These are phyloP conservation scores for Colletotrichum gloeosporioides DNA, from an alignment of 2,329 filamentous ascomycete genomes.

Conservation along the genomic window DNA sequence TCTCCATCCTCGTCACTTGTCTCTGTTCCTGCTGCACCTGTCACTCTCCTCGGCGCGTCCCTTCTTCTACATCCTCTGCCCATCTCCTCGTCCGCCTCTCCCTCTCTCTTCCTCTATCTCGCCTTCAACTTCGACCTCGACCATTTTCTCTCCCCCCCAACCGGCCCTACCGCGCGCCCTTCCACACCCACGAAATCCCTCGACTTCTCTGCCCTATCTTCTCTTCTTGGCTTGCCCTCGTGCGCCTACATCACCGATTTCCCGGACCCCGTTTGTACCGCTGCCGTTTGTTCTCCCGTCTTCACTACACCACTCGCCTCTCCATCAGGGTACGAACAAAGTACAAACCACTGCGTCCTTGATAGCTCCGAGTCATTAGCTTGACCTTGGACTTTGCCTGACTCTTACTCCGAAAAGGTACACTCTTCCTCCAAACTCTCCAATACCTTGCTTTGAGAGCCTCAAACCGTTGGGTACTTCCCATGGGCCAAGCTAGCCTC, in stretches of 20 bases:
- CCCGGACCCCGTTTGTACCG: background rate
- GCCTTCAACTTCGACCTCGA: background rate
- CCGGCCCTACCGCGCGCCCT: background rate
- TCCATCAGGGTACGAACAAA: slow-evolving; percentile 1
- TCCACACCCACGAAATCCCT: slow-evolving; percentile 9
- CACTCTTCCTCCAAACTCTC: slow-evolving; percentile 3
- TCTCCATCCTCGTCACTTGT: slow-evolving; percentile 20
- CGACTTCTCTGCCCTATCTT: slow-evolving; percentile 6
- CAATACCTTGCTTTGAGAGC: background rate
- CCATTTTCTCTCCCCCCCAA: background rate
- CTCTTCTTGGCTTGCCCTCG: background rate
- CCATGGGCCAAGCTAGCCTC: background rate
- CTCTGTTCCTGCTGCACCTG: slow-evolving; percentile 2
- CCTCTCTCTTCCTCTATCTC: background rate
- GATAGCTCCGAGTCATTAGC: slow-evolving; percentile 25
- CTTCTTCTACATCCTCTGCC: slow-evolving; percentile 18
- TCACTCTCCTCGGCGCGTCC: slow-evolving; percentile 19
- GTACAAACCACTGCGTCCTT: slow-evolving; percentile 4
- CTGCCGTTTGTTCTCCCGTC: slow-evolving; percentile 2
- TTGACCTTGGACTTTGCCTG: slow-evolving; percentile 25
- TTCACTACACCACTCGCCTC: background rate
- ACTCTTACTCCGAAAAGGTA: slow-evolving; percentile 16
- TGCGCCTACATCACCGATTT: background rate
- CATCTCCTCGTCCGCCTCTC: background rate
- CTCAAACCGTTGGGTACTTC: slow-evolving; percentile 14